phyloP scores from a whole-genome alignment of 352 stramenopile species.

The Aphanomyces invadans region DNA sequence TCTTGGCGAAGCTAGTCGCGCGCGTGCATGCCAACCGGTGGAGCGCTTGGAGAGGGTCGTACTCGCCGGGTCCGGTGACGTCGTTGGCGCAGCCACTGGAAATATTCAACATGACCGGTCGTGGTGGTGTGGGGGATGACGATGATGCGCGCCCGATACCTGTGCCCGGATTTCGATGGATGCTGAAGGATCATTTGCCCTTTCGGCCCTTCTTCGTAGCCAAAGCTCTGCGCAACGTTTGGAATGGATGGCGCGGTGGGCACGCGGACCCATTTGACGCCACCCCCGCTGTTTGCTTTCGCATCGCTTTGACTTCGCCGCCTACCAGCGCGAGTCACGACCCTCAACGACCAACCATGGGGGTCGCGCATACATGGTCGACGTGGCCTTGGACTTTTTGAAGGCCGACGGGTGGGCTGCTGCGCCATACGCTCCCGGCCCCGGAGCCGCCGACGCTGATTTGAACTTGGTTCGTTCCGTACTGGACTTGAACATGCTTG shows the following conservation, averaged over 20 bases:
- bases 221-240: slow-evolving; percentile 62
- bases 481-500: slow-evolving; percentile 18
- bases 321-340: neutral
- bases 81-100: slow-evolving; percentile 39
- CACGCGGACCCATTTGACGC: slow-evolving; percentile 59
- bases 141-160: neutral
- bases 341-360: neutral
- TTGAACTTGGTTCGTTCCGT: slow-evolving; percentile 5
- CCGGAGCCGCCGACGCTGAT: neutral
- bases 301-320: neutral
- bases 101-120: no score
- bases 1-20: slow-evolving; percentile 64
- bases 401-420: neutral
- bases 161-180: slow-evolving; percentile 44
- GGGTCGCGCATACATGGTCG: neutral
- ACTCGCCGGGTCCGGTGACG: slow-evolving; percentile 59
- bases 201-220: slow-evolving; percentile 63
- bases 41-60: slow-evolving; percentile 55
- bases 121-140: neutral
- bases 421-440: neutral
- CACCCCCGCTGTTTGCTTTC: slow-evolving; percentile 30
- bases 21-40: slow-evolving; percentile 58
- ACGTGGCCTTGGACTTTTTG: neutral
- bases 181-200: slow-evolving; percentile 65
- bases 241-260: slow-evolving; percentile 69